Evolutionary conservation across 371 early-diverging fungal genomes (phyloP), one percentile per base, ranked within the genome.

Genomic region (Syncephalastrum monosporum): DNA sequence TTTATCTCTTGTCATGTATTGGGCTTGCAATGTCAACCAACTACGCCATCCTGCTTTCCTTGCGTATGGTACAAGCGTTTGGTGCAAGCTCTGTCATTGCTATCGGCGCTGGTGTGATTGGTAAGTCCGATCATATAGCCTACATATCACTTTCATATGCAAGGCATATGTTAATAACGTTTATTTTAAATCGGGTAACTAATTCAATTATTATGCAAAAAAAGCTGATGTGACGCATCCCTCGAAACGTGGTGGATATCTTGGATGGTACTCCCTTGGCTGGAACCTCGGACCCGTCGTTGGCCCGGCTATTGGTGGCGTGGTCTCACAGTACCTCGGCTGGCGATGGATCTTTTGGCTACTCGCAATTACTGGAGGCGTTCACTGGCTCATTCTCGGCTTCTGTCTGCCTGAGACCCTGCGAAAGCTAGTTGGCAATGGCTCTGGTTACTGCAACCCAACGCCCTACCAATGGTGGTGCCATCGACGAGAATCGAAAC

Each of bases 71-170:
- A 29, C 90, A 90, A 63, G 79, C 87, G 1, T 76, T 82, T 42
- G 88, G 90, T 0, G 68, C 85, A 5, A 82, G 83, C 25, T 84
- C 90, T 0, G 85, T 84, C 0, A 74, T 86, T 23, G 75, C 87
- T 2, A 80, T 88, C 3, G 88, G 90, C 6, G 86, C 86, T 3
- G 88, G 89, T 0, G 78, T 84, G 8, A 80, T 89, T 14, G 80
- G 85, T 47, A 65, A 59, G 59, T 55, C 41, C 19, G 8, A 17
- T 33, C 38, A 33, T 33, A 33, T 33, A 33, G 38, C 38, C 38
- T 33, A 33, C 38, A 33, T n/a, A 48, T 14, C n/a, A 33, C 38
- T 33, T 33, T 33, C 49, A 33, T 21, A 42, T 57, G 23, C 38
- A 44, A 57, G 15, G 3, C 53, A 50, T 33, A 24, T 19, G 16